These are phyloP conservation scores for Rhynchospora pubera DNA, from an alignment of 176 grass and related monocot genomes.

Conservation along the genomic window DNA sequence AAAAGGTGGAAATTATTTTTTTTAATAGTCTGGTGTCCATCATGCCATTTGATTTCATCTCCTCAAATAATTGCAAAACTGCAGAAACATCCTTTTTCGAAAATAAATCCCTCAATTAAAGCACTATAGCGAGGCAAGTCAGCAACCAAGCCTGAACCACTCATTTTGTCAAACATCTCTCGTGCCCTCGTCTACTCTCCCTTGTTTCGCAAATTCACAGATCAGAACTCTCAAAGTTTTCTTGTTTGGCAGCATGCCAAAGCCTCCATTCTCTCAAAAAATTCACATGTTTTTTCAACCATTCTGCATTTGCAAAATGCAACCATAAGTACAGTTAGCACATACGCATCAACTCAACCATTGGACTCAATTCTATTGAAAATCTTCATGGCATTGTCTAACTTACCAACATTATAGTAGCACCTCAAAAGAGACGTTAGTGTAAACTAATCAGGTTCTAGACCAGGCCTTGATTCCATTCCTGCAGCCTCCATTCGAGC, in stretches of 20 bases:
- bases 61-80: slow-evolving; percentile 38
- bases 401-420: slow-evolving; percentile 52
- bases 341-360: slow-evolving; percentile 60
- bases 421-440: slow-evolving; percentile 61
- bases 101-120: slow-evolving; percentile 62
- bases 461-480: slow-evolving; percentile 27
- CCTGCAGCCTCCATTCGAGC: slow-evolving; percentile 41
- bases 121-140: slow-evolving; percentile 54
- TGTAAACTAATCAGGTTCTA: slow-evolving; percentile 60
- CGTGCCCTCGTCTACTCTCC: slow-evolving; percentile 52
- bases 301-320: slow-evolving; percentile 81
- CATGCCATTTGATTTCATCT: slow-evolving; percentile 51
- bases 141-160: slow-evolving; percentile 36
- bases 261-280: slow-evolving; percentile 52
- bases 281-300: slow-evolving; percentile 41
- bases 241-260: slow-evolving; percentile 37
- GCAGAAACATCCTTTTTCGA: slow-evolving; percentile 28
- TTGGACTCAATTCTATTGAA: slow-evolving; percentile 51
- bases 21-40: slow-evolving; percentile 53
- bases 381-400: slow-evolving; percentile 30
- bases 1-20: slow-evolving; percentile 43
- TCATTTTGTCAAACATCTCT: slow-evolving; percentile 59
- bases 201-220: slow-evolving; percentile 55
- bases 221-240: slow-evolving; percentile 54
- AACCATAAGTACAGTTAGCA: slow-evolving; percentile 47